phyloP scores from a whole-genome alignment of 2,329 filamentous ascomycete genomes.

The Calonectria pteridis region DNA sequence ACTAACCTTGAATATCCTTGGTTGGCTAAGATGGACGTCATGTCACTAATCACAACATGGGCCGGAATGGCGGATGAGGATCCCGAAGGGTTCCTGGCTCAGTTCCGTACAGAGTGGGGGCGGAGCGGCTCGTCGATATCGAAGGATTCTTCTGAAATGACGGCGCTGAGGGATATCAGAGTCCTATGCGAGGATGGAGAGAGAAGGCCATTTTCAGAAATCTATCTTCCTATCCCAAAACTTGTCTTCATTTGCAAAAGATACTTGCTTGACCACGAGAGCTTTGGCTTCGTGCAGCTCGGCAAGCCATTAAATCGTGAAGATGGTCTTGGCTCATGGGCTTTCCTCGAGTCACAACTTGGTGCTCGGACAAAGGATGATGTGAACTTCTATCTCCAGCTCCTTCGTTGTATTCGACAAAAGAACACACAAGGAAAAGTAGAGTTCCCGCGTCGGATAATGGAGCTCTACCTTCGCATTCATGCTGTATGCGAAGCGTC shows the following conservation, averaged over 20 bases:
- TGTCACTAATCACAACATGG: neutral
- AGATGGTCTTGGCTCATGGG: neutral
- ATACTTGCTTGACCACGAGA: neutral
- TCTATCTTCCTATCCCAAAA: slow-evolving; percentile 39
- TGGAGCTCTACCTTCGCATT: neutral
- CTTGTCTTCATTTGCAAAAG: slow-evolving; percentile 38
- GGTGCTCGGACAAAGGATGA: neutral
- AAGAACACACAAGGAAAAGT: neutral
- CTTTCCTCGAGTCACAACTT: neutral
- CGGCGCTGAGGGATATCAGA: neutral
- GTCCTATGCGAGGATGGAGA: slow-evolving; percentile 5
- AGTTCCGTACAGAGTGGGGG: neutral
- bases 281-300: neutral
- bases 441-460: neutral
- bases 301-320: neutral
- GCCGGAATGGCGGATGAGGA: neutral
- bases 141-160: neutral
- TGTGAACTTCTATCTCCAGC: neutral
- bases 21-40: neutral
- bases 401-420: neutral
- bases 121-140: neutral
- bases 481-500: neutral
- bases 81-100: neutral
- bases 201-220: slow-evolving; percentile 27
- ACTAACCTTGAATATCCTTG: neutral